Conservation (phyloP, 164 flowering plant species). For the Kingdonia uniflora region DNA sequence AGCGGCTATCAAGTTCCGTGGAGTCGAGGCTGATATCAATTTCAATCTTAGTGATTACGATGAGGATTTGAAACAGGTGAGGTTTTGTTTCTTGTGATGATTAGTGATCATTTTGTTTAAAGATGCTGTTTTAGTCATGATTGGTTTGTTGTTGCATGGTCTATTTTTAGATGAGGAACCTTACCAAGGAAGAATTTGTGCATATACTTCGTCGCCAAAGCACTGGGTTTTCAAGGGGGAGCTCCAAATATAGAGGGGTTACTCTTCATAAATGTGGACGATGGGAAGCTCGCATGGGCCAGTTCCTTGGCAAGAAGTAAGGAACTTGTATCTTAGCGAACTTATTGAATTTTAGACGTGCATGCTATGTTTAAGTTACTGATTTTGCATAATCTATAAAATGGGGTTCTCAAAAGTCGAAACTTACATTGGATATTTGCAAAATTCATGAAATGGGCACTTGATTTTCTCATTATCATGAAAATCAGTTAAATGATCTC, state of each 20-base stretch:
- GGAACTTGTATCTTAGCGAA: conserved; percentile 52
- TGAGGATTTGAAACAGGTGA: conserved; percentile 70
- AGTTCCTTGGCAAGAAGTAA: conserved; percentile 85
- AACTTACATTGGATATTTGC: too few relatives aligned
- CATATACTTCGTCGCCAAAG: conserved; percentile 81
- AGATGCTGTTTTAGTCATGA: background rate
- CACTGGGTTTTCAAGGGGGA: conserved; percentile 72
- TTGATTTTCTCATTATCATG: too few relatives aligned
- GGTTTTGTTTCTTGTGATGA: conserved; percentile 1
- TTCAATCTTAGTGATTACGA: conserved; percentile 65
- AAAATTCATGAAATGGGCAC: too few relatives aligned
- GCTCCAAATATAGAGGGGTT: conserved; percentile 75
- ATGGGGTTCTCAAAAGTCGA: background rate
- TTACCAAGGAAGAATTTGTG: conserved; percentile 78
- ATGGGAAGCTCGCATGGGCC: conserved; percentile 93
- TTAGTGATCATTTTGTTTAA: background rate
- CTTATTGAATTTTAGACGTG: too few relatives aligned
- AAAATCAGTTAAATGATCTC: too few relatives aligned
- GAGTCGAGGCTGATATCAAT: conserved; percentile 89
- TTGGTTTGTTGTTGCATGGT: background rate
- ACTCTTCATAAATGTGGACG: conserved; percentile 77
- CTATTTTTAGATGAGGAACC: conserved; percentile 44
- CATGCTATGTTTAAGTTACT: background rate
- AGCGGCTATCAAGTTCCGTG: conserved; percentile 86
- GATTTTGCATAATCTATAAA: background rate